Evolutionary conservation across 2,329 filamentous ascomycete genomes (phyloP).

Genomic region (Neonectria faginata): DNA sequence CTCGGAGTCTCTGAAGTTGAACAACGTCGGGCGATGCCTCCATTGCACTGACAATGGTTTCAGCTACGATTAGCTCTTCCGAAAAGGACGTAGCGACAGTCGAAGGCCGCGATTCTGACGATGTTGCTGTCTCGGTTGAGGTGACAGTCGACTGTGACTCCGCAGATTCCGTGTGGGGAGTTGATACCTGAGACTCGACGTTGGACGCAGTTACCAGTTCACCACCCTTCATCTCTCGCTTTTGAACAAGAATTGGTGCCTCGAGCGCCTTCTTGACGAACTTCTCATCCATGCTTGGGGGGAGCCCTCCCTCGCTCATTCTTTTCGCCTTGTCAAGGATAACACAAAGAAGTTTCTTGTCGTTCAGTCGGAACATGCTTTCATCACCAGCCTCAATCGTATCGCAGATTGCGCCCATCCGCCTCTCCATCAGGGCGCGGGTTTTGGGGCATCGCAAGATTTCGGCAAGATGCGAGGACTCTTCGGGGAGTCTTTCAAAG

Average conservation of each 20-base stretch:
- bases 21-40: slow-evolving; percentile 62
- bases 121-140: slow-evolving; percentile 51
- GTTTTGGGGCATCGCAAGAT: slow-evolving; percentile 64
- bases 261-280: slow-evolving; percentile 84
- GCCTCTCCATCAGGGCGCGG: slow-evolving; percentile 67
- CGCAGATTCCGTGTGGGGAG: slow-evolving; percentile 41
- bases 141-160: slow-evolving; percentile 58
- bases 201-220: slow-evolving; percentile 29
- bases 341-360: slow-evolving; percentile 74
- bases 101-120: slow-evolving; percentile 54
- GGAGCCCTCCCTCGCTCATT: slow-evolving; percentile 75
- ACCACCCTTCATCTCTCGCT: slow-evolving; percentile 60
- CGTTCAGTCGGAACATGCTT: slow-evolving; percentile 83
- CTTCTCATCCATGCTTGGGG: slow-evolving; percentile 84
- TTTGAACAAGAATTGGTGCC: slow-evolving; percentile 77
- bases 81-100: slow-evolving; percentile 60
- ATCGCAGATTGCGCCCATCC: slow-evolving; percentile 81
- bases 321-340: slow-evolving; percentile 78
- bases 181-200: slow-evolving; percentile 37
- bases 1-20: slow-evolving; percentile 71
- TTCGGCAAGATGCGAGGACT: slow-evolving; percentile 68
- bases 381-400: slow-evolving; percentile 86
- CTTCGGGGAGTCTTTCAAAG: slow-evolving; percentile 70
- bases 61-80: slow-evolving; percentile 48
- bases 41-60: slow-evolving; percentile 56